Base-by-base conservation (phyloP, 1,284 basidiomycete genomes). In the Ganoderma multipileum region DNA sequence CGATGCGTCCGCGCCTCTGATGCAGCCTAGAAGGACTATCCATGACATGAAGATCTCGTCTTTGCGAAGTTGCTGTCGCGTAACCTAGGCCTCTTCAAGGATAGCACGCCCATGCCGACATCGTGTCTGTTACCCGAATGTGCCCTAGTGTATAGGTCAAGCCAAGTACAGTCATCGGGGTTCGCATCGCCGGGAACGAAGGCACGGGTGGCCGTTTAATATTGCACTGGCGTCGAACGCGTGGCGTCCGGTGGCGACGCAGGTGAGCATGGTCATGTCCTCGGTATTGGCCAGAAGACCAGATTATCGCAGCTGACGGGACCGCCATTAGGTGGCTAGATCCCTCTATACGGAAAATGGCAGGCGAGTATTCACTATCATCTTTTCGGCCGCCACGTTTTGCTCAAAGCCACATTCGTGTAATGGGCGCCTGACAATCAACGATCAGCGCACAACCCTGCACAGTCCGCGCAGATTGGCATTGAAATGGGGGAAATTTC, bases 361-460 rank as follows among this genome's bases (percentile, higher is more conserved):
- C 50, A 52, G 26, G 28, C 18, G 28, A 55, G 28, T 6, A 52
- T 55, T 55, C 52, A 14, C 52, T 55, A 55, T 33, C 28, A 33
- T 55, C 20, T 12, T 58, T 58, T 58, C n/a, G 55, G 33, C 18
- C 7, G 36, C 55, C 33, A 58, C 55, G 33, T 58, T 58, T 28
- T n/a, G 18, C 55, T 23, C n/a, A 58, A 38, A 38, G 33, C 33
- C 30, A 57, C 55, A 57, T 33, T 57, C 55, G 55, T 58, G 55
- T 58, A 23, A 8, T 4, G 18, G 55, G 36, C 55, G 55, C 33
- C 30, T 58, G 55, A 9, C 9, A 38, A 38, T 38, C 23, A 23
- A 23, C 23, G 23, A 33, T 55, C 52, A 18, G 52, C 52, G 28
- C 52, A 55, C 52, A 55, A 28, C 47, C 23, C 9, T 26, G 47